Evolutionary conservation across 441 rosid species (phyloP), one percentile per base, ranked within the genome.

Genomic region (Dalechampia spathulata): DNA sequence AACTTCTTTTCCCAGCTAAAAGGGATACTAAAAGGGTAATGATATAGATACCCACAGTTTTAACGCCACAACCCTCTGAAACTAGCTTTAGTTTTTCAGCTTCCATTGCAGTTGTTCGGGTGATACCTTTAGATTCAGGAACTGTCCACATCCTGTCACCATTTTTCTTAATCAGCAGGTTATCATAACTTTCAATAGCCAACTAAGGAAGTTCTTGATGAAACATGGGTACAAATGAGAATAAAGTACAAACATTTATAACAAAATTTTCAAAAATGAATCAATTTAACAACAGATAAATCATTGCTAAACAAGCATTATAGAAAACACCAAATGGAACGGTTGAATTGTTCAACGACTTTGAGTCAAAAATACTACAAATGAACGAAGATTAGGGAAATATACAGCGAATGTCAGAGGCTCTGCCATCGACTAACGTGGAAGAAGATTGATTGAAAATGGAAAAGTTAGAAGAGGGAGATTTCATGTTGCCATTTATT

Each of bases 11-110:
- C 42, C 22, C 59, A 36, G 21, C 25, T 21, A 34, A 22, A 13
- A 40, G 30, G 2, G 28, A 21, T 47, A 23, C 37, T 38, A 17
- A 2, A 44, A 28, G 50, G 28, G 49, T 3, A 50, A 52, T 32
- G 41, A 10, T n/a, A 36, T 45, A 54, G 60, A 74, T 44, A 71
- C 98, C 77, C 73, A 91, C 96, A 49, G 68, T 56, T 78, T 68
- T 74, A 11, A 78, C 73, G 72, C 74, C 73, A 64, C 93, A 91
- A 40, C 93, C 87, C 69, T 91, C 98, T 0, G 91, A 83, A 73
- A 84, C 75, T 45, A 91, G 66, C 74, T 83, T 86, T 42, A 88
- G 68, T 27, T 65, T 81, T 64, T 91, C 95, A 28, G 81, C 91
- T 75, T 91, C 95, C 62, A 63, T 47, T 26, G 90, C 76, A 3